Conservation (phyloP, 768 basidiomycete genomes). For the Podaxis sp. region DNA sequence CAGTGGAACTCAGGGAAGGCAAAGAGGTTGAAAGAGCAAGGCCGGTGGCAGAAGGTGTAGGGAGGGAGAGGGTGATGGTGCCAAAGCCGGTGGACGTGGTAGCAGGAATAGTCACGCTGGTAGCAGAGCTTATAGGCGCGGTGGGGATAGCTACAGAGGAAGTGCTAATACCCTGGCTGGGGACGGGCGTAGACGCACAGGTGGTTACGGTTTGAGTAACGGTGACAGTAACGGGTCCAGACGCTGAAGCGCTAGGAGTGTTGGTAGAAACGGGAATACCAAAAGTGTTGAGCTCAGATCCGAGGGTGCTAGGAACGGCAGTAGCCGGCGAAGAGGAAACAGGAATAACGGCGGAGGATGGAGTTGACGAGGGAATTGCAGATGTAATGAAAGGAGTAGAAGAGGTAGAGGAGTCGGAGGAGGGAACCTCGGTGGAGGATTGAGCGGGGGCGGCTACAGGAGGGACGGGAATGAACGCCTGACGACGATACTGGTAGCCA, state of each 20-base stretch:
- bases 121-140: background rate
- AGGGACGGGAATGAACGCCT: slow-evolving; percentile 16
- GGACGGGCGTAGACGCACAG: background rate
- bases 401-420: background rate
- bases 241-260: slow-evolving; percentile 1
- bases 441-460: slow-evolving; percentile 1
- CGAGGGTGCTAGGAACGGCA: slow-evolving; percentile 13
- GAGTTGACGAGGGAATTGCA: slow-evolving; percentile 3
- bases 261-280: background rate
- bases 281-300: background rate
- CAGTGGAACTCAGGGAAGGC: background rate
- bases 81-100: background rate
- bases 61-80: background rate
- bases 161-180: background rate
- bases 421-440: background rate
- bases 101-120: background rate
- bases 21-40: background rate
- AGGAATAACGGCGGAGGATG: slow-evolving; percentile 9
- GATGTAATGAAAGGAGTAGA: slow-evolving; percentile 8
- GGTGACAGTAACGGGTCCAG: slow-evolving; percentile 32
- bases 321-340: slow-evolving; percentile 11
- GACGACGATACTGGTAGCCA: slow-evolving; percentile 11
- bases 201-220: slow-evolving; percentile 16
- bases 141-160: slow-evolving; percentile 1
- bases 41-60: slow-evolving; percentile 1